Evolutionary conservation across 1,284 basidiomycete species (phyloP).

Genomic region (Grifola frondosa): DNA sequence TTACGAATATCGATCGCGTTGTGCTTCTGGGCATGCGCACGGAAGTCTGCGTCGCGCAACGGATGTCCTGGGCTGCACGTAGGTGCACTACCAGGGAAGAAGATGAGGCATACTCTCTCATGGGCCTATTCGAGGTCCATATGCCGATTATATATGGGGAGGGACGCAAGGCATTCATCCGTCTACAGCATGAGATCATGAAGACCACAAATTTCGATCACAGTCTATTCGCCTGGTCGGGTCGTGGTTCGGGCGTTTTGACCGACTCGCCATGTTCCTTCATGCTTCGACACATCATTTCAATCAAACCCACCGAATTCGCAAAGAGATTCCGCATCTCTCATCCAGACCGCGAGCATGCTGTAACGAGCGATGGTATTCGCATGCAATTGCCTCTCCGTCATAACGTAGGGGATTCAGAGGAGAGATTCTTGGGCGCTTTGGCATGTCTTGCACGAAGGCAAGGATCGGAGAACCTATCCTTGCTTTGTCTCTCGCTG

Average conservation of each 20-base stretch:
- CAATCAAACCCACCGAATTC: background rate
- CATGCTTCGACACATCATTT: no score
- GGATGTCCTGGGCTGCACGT: constrained; percentile 14
- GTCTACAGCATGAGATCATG: constrained; percentile 16
- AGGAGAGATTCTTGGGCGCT: constrained; percentile 3
- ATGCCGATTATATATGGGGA: constrained; percentile 16
- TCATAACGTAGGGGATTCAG: background rate
- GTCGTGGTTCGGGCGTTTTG: no score
- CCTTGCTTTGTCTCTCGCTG: no score
- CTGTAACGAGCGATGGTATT: constrained; percentile 7
- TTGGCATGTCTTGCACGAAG: no score
- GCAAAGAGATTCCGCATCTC: background rate
- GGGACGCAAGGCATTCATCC: constrained; percentile 11
- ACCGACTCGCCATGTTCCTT: no score
- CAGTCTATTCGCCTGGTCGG: constrained; percentile 15
- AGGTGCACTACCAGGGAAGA: constrained; percentile 10
- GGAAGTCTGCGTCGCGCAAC: constrained; percentile 11
- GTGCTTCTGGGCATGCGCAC: constrained; percentile 5
- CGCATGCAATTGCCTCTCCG: constrained; percentile 8
- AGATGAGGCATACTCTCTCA: constrained; percentile 16
- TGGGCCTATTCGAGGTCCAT: constrained; percentile 16
- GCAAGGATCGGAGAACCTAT: no score
- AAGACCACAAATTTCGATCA: constrained; percentile 14
- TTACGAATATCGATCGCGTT: constrained; percentile 10
- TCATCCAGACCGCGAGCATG: background rate